phyloP scores from a whole-genome alignment of 306 rosid species.

The Luffa aegyptiaca region DNA sequence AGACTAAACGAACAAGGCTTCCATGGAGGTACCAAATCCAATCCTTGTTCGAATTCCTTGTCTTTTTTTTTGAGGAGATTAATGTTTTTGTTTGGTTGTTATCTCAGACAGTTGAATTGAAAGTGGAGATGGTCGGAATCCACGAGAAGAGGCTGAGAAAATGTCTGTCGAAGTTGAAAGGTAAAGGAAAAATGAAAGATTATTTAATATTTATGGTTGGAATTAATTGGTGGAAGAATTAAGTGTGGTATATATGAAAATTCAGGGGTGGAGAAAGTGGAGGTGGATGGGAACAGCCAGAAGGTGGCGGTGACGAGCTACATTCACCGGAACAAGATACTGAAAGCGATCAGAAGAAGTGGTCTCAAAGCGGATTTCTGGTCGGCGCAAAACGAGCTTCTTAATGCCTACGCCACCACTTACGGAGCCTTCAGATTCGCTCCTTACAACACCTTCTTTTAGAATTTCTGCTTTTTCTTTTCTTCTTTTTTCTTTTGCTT shows the following conservation, averaged over 20 bases:
- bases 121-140: slow-evolving; percentile 89
- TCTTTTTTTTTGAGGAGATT: background rate
- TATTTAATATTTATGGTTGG: too few species aligned
- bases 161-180: slow-evolving; percentile 67
- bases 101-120: slow-evolving; percentile 64
- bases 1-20: background rate
- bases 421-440: slow-evolving; percentile 41
- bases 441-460: slow-evolving; percentile 44
- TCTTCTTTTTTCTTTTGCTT: background rate
- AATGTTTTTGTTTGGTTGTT: background rate
- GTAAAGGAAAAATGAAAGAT: slow-evolving; percentile 6
- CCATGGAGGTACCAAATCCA: background rate
- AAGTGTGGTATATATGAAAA: too few species aligned
- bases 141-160: slow-evolving; percentile 83
- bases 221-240: too few species aligned
- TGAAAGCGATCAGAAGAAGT: slow-evolving; percentile 75
- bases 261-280: slow-evolving; percentile 82
- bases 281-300: slow-evolving; percentile 62
- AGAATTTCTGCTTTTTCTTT: background rate
- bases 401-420: slow-evolving; percentile 35
- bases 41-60: background rate
- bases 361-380: slow-evolving; percentile 94
- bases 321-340: slow-evolving; percentile 65
- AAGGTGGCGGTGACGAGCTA: slow-evolving; percentile 70
- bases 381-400: slow-evolving; percentile 77